Evolutionary conservation across 1,284 basidiomycete genomes (phyloP).

Genomic region (Apiotrichum sp.): DNA sequence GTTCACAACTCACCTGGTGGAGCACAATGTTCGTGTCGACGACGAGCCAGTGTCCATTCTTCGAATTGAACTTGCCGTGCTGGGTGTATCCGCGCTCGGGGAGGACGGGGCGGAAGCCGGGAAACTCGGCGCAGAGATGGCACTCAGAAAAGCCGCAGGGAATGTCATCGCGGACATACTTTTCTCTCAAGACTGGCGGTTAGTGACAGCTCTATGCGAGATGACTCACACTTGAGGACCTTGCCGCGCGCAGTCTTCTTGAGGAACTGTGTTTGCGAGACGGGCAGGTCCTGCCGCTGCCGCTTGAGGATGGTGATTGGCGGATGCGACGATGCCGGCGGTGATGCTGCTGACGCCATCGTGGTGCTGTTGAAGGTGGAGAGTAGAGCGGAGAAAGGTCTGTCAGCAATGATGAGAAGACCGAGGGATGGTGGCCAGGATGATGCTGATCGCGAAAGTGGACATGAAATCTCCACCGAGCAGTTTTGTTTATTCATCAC

Average conservation of each 20-base stretch:
- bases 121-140: conserved; percentile 53
- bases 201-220: neutral
- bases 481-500: no score
- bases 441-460: no score
- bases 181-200: conserved; percentile 72
- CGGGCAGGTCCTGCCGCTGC: conserved; percentile 61
- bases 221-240: conserved; percentile 72
- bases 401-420: no score
- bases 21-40: conserved; percentile 96
- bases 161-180: conserved; percentile 90
- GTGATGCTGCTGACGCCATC: conserved; percentile 16
- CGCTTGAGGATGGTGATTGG: conserved; percentile 71
- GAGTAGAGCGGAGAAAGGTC: neutral
- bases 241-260: conserved; percentile 93
- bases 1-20: conserved; percentile 60
- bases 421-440: no score
- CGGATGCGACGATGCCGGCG: conserved; percentile 22
- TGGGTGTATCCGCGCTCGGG: conserved; percentile 53
- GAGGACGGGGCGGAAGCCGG: conserved; percentile 48
- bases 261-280: conserved; percentile 82
- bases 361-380: neutral
- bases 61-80: conserved; percentile 45
- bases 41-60: conserved; percentile 67
- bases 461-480: no score
- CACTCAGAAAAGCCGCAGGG: conserved; percentile 80